These are phyloP conservation scores for Talinum fruticosum DNA, from an alignment of 148 eudicot genomes.

Conservation along the genomic window DNA sequence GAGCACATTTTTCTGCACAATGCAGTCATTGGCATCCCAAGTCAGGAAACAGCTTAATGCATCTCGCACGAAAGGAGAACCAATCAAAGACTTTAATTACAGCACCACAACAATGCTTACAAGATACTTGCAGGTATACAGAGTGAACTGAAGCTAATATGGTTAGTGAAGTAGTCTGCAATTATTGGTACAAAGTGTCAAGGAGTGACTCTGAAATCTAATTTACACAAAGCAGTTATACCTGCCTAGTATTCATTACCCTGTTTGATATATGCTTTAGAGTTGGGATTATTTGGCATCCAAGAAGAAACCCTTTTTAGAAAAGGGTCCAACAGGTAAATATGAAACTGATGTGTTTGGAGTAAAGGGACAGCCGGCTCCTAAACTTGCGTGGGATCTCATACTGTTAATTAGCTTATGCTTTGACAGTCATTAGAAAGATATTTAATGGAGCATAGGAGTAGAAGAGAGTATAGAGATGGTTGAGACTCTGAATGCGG, in stretches of 20 bases:
- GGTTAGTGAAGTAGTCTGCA: background rate
- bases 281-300: too few relatives aligned
- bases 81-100: conserved; percentile 77
- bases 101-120: conserved; percentile 69
- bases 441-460: too few relatives aligned
- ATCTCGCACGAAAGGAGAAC: conserved; percentile 74
- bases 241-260: background rate
- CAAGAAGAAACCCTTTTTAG: too few relatives aligned
- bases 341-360: too few relatives aligned
- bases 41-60: conserved; percentile 94
- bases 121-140: conserved; percentile 67
- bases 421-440: too few relatives aligned
- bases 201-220: background rate
- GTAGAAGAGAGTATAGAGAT: too few relatives aligned
- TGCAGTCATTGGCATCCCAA: conserved; percentile 90
- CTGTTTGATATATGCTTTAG: background rate
- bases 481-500: too few relatives aligned
- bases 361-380: too few relatives aligned
- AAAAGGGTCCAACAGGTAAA: too few relatives aligned
- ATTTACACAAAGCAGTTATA: background rate
- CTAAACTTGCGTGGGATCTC: too few relatives aligned
- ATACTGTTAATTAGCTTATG: too few relatives aligned
- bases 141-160: background rate
- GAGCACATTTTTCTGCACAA: conserved; percentile 6
- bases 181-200: background rate